Base-by-base conservation (phyloP, 2,329 filamentous ascomycete species). In the Bipolaris sorokiniana region DNA sequence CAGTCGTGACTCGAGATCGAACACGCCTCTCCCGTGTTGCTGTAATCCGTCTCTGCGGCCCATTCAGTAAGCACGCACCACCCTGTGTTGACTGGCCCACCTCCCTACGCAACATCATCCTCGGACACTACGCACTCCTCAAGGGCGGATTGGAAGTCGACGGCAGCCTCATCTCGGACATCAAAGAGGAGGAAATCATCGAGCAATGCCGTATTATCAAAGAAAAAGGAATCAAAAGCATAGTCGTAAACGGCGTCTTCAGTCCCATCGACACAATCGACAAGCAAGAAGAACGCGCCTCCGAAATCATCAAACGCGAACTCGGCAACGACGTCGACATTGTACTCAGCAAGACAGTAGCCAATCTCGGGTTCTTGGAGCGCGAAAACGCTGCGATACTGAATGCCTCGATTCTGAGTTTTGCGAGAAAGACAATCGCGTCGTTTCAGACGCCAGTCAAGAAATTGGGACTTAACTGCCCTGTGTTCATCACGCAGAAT, bases 191-290 rank as follows among this genome's bases (percentile, higher is more conserved):
- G 22, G 76, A 83, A 76, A 72, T 82, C 18, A 64, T 80, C 5
- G 73, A 77, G 36, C 71, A 80, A 61, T 81, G 79, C 54, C 74
- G 65, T 5, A 72, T 75, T 18, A 81, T 82, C 62, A 79, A 77
- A 64, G 74, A 77, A 36, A 77, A 77, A 20, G 76, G 77, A 1
- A 71, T 82, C 49, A 75, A 71, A 18, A 78, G 78, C 37, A 75
- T 88, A 1, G 84, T 86, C 0, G 74, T 88, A 4, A 80, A 82
- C 4, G 84, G 85, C 1, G 80, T 86, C 7, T 87, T 84, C 70
- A 84, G 82, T 7, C 84, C 85, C 0, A 83, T 86, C 22, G 85
- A 88, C 65, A 79, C 81, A 9, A 62, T 78, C 3, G 80, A 81
- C 63, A 72, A 71, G 40, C 84, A 87, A 66, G 84, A 86, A 69